phyloP scores from a whole-genome alignment of 306 rosid genomes.

The Vachellia pachyceras region DNA sequence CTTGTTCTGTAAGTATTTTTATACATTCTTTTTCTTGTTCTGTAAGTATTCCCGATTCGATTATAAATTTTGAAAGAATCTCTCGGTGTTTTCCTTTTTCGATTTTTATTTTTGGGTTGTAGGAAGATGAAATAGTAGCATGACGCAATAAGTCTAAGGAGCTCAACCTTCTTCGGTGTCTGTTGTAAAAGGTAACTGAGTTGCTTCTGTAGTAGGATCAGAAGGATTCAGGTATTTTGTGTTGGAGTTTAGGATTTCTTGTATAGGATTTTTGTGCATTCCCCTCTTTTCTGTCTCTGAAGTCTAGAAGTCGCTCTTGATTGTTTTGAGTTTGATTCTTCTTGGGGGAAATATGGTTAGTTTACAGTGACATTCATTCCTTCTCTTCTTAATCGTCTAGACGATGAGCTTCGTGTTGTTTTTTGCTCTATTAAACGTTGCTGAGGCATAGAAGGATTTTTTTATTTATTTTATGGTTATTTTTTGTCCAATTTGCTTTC shows the following conservation, averaged over 20 bases:
- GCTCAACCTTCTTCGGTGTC: background rate
- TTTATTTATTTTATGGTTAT: background rate
- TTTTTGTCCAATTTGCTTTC: background rate
- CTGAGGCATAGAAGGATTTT: background rate
- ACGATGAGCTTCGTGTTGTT: background rate
- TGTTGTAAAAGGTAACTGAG: background rate
- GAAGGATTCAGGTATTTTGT: conserved; percentile 30
- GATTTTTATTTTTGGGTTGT: background rate
- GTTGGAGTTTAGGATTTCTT: background rate
- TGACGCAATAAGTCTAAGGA: background rate
- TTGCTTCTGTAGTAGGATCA: background rate
- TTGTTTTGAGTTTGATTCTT: conserved; percentile 7
- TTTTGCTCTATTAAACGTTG: background rate
- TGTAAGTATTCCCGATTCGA: conserved; percentile 39
- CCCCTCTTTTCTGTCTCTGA: conserved; percentile 3
- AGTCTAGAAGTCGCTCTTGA: conserved; percentile 7
- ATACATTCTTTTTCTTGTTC: too few relatives aligned
- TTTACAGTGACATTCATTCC: background rate
- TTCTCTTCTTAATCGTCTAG: background rate
- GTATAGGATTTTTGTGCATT: background rate
- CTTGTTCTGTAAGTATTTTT: too few relatives aligned
- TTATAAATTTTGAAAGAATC: background rate
- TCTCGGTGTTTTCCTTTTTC: background rate
- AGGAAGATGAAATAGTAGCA: background rate
- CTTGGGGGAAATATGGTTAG: conserved; percentile 26